Conservation (phyloP, 108 stramenopile species). For the Pseudonitzschia multiseries region DNA sequence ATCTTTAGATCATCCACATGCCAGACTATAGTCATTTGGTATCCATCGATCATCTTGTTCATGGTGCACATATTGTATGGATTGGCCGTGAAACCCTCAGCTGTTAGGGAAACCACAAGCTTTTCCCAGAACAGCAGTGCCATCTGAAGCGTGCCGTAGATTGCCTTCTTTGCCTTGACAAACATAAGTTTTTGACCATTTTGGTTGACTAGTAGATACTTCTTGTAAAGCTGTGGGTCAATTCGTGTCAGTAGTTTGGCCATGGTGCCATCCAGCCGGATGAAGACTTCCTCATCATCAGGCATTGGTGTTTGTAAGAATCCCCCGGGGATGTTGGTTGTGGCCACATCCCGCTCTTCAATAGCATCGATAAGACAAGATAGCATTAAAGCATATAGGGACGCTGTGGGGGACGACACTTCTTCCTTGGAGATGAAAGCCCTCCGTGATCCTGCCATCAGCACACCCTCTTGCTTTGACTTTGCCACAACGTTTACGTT, state of each 20-base stretch:
- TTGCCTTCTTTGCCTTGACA: neutral
- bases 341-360: neutral
- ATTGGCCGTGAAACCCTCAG: neutral
- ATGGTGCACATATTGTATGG: too few relatives aligned
- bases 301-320: neutral
- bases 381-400: neutral
- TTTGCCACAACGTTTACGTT: neutral
- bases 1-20: too few relatives aligned
- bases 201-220: neutral
- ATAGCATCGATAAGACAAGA: neutral
- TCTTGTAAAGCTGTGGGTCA: neutral
- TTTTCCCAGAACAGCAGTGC: neutral
- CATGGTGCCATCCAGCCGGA: neutral
- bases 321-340: neutral
- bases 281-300: neutral
- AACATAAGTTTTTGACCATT: neutral
- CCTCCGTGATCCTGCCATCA: neutral
- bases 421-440: neutral
- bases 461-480: neutral
- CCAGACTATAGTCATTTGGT: too few relatives aligned
- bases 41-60: too few relatives aligned
- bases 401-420: neutral
- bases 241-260: neutral
- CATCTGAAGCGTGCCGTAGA: neutral
- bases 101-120: neutral